Conservation (phyloP, 2,329 filamentous ascomycete species). For the Verticillium klebahnii region DNA sequence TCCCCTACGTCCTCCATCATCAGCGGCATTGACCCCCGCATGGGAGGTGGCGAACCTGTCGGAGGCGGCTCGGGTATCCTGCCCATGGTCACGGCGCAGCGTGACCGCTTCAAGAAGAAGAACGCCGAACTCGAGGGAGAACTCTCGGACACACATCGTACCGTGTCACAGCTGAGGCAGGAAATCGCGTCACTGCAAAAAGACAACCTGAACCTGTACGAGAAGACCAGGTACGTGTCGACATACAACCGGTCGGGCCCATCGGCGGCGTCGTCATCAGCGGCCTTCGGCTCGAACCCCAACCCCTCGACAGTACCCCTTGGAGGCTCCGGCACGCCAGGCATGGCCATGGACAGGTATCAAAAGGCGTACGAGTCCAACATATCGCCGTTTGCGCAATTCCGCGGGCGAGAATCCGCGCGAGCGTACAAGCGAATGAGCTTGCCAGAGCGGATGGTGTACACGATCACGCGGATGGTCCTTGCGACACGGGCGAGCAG, state of each 20-base stretch:
- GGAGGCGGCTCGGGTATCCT: slow-evolving; percentile 81
- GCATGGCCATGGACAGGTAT: slow-evolving; percentile 76
- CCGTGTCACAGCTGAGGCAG: slow-evolving; percentile 79
- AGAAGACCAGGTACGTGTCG: slow-evolving; percentile 95
- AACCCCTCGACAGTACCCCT: slow-evolving; percentile 69
- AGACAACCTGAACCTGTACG: slow-evolving; percentile 93
- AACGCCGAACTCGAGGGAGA: slow-evolving; percentile 88
- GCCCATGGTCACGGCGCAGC: slow-evolving; percentile 96
- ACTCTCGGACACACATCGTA: slow-evolving; percentile 76
- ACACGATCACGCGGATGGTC: slow-evolving; percentile 86
- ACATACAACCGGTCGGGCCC: slow-evolving; percentile 76
- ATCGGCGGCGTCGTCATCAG: slow-evolving; percentile 56
- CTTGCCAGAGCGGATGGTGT: slow-evolving; percentile 82
- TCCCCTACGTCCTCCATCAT: slow-evolving; percentile 98
- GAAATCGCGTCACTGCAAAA: slow-evolving; percentile 91
- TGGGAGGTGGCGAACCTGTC: slow-evolving; percentile 54
- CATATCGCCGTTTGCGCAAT: slow-evolving; percentile 92
- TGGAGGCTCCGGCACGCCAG: slow-evolving; percentile 51
- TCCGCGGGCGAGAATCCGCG: slow-evolving; percentile 87
- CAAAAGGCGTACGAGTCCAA: slow-evolving; percentile 90
- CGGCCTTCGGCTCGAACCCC: slow-evolving; percentile 64
- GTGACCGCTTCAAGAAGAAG: slow-evolving; percentile 96
- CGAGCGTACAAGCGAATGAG: slow-evolving; percentile 92
- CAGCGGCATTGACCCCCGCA: slow-evolving; percentile 81
- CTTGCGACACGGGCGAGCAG: slow-evolving; percentile 84